Base-by-base conservation (phyloP, 2,329 filamentous ascomycete species). In the Aspergillus sclerotialis region DNA sequence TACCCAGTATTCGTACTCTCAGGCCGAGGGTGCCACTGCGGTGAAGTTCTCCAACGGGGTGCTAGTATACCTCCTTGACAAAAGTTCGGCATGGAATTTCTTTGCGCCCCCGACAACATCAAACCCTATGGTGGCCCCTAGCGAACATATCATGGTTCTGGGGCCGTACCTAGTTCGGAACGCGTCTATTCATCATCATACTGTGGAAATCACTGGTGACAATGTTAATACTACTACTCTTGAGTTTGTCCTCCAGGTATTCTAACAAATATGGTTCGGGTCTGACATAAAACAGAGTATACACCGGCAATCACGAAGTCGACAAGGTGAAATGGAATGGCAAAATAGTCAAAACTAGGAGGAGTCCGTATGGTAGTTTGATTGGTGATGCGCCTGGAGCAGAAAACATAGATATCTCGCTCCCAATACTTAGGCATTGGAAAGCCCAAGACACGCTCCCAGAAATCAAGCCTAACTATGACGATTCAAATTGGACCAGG, bases 11-110 rank as follows among this genome's bases (percentile, higher is more conserved):
- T 63, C 51, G 0, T 76, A 73, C 38, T 68, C 55, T 0, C 72
- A 76, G 52, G 55, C 49, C 3, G 42, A 63, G 5, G 71, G 72
- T 1, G 44, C 60, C 3, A 72, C 68, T 0, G 61, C 65, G 0
- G 46, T 78, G 2, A 55, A 66, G 25, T 69, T 76, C 33, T 68
- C 67, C 0, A 69, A 72, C 32, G 67, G 67, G 1, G 57, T 70
- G 3, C 38, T 75, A 1, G 56, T 71, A 4, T 73, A 75, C 36
- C 58, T 78, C 4, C 60, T 78, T 4, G 73, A 77, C 28, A 63
- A 68, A 14, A 51, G 64, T 8, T 67, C 72, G 0, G 75, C 72
- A 1, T 78, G 70, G 67, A 69, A 67, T 5, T 74, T 78, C 48
- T 78, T 71, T 58, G 73, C 73, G 2, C 67, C 73, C 3, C 46